Base-by-base conservation (phyloP, 176 grass and related monocot genomes). In the Carex myosuroides region DNA sequence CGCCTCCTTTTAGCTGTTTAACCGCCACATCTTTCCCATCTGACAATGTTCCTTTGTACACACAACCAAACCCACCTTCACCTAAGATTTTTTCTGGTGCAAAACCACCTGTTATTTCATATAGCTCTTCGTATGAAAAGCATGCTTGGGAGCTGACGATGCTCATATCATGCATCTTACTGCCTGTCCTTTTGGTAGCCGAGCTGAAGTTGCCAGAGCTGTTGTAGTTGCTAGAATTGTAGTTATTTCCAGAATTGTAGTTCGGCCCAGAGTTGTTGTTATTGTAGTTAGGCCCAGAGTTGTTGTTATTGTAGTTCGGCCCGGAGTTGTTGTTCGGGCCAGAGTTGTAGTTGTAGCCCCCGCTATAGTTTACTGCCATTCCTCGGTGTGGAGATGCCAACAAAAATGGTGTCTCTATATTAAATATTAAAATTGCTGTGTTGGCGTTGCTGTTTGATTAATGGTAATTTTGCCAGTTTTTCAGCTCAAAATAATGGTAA, bases 21-120 rank as follows among this genome's bases (percentile, higher is more conserved):
- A 98, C 95, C 0, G 95, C 95, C 0, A 98, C 95, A 67, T 86
- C 79, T 84, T 88, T 85, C 63, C 92, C 89, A 74, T 93, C 92
- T 22, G 74, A 76, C 12, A 94, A 90, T 54, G 86, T 87, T 21
- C 92, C 95, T 84, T 93, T 88, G 86, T 89, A 98, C 52, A 98
- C 95, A 83, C 91, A 98, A 69, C 92, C 95, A 79, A 98, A 98
- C 6, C 95, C 95, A 41, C 95, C 95, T 89, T 98, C 92, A 7
- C 95, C 95, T 3, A 98, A 69, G 3, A 98, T 72, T n/a, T 93
- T 93, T 39, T 90, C 90, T 8, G 85, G 81, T 17, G 91, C 68
- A 81, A 98, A 94, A 32, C 95, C 95, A 41, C 79, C 74, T 0
- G 95, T 98, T 87, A 94, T 91, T 44, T 88, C 84, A 41, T 94